Evolutionary conservation across 352 stramenopile genomes (phyloP), one percentile per base, ranked within the genome.

Genomic region (Globisporangium mamillatum): DNA sequence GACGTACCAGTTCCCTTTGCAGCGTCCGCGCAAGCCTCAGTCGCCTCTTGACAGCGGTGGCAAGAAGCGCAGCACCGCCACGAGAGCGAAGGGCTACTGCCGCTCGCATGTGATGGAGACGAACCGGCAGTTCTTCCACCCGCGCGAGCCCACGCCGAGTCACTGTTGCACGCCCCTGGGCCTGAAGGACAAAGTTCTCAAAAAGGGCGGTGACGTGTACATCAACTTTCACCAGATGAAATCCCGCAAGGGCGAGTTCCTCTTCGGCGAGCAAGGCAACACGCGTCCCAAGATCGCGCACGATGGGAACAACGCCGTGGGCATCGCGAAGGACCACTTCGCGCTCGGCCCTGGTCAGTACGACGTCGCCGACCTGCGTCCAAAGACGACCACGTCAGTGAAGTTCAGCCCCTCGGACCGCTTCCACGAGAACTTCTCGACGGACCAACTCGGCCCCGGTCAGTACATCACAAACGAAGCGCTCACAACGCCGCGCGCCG

Each of bases 401-500:
- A 89, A 89, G 62, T 90, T 90, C 72, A 89, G 78, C 58, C 77
- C 80, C 0, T 84, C 78, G 10, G 82, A 90, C 60, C 65, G 82
- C 1, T 90, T 90, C 65, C 78, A 74, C 61, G 82, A 89, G 32
- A 66, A 80, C 46, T 78, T 77, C 64, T 72, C 66, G 8, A 80
- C 71, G 0, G 74, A 75, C 50, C 66, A 61, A 6, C 80, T 77
- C 24, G 80, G 80, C 3, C 80, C 82, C 4, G 82, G 80, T 0
- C 76, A 90, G 66, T 90, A 90, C 65, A 61, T 82, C 25, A 76
- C 75, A 8, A 73, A 69, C 8, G 76, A 90, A 24, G 68, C 63
- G 38, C 50, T 82, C 22, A 73, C 69, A 55, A 70, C 59, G 1
- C 72, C 72, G 50, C 75, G 78, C 4, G 59, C 76, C 2, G 61